phyloP scores from a whole-genome alignment of 1,139 yeast genomes.

The Candida frijolesensis region DNA sequence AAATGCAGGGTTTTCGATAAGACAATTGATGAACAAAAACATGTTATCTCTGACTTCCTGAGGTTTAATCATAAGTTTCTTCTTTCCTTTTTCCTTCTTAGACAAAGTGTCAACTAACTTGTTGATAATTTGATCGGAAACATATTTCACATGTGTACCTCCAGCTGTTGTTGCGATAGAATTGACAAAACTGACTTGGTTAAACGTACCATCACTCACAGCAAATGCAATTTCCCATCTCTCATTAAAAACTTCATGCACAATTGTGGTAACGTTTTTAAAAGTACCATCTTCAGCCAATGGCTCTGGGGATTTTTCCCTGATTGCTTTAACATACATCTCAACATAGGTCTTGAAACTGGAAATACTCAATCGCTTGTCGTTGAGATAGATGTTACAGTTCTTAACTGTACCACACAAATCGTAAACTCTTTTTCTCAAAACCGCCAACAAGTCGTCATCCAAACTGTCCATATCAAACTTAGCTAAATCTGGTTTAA shows the following conservation, averaged over 20 bases:
- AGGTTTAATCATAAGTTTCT: slow-evolving; percentile 74
- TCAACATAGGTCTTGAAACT: slow-evolving; percentile 88
- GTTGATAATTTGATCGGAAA: slow-evolving; percentile 80
- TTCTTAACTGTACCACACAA: slow-evolving; percentile 94
- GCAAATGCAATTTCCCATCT: slow-evolving; percentile 98
- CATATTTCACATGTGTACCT: slow-evolving; percentile 91
- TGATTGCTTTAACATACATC: slow-evolving; percentile 77
- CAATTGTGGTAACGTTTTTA: slow-evolving; percentile 54
- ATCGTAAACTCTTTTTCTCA: slow-evolving; percentile 93
- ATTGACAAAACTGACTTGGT: slow-evolving; percentile 95
- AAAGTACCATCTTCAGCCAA: slow-evolving; percentile 24
- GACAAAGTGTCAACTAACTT: slow-evolving; percentile 65
- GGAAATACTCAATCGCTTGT: slow-evolving; percentile 65
- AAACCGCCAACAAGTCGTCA: slow-evolving; percentile 77
- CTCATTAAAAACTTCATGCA: slow-evolving; percentile 69
- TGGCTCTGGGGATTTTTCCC: slow-evolving; percentile 37
- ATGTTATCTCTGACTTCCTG: slow-evolving; percentile 88
- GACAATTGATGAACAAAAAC: slow-evolving; percentile 88
- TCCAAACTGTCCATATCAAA: slow-evolving; percentile 85
- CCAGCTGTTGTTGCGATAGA: slow-evolving; percentile 98
- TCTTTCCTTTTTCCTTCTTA: slow-evolving; percentile 76
- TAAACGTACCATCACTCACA: slow-evolving; percentile 83
- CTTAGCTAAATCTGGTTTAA: slow-evolving; percentile 83
- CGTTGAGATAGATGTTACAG: slow-evolving; percentile 78
- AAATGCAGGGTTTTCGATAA: slow-evolving; percentile 95